phyloP scores from a whole-genome alignment of 2,329 filamentous ascomycete genomes.

The Aspergillus oerlinghausenensis region DNA sequence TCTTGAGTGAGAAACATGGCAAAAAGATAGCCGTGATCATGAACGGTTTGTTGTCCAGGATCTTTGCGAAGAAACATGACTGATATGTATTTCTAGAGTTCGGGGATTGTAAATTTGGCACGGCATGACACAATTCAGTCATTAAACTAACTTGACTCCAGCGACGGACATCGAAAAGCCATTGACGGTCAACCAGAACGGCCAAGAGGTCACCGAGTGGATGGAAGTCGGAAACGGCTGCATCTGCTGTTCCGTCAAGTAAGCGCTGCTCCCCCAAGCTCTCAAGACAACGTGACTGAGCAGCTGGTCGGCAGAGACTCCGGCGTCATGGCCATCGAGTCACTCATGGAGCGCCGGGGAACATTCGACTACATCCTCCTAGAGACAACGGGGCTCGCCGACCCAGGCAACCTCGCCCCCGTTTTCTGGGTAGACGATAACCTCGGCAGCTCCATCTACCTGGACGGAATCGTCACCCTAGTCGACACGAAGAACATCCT shows the following conservation, averaged over 20 bases:
- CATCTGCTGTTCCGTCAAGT: conserved; percentile 97
- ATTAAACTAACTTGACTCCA: conserved; percentile 31
- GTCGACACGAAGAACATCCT: conserved; percentile 94
- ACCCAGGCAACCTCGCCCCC: conserved; percentile 91
- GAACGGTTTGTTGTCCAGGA: conserved; percentile 59
- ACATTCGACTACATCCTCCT: conserved; percentile 96
- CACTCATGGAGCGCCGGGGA: conserved; percentile 87
- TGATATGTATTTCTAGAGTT: conserved; percentile 55
- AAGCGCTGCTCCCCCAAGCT: conserved; percentile 13
- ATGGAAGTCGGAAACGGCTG: conserved; percentile 94
- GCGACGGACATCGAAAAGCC: conserved; percentile 94
- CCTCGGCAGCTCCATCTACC: conserved; percentile 88
- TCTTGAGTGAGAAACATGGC: conserved; percentile 88
- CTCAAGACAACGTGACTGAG: background rate
- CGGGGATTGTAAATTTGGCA: conserved; percentile 63
- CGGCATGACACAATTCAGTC: background rate
- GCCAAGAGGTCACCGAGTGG: conserved; percentile 85
- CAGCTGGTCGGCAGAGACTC: conserved; percentile 59
- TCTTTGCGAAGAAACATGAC: background rate
- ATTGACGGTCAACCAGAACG: conserved; percentile 80
- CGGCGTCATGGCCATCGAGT: conserved; percentile 91
- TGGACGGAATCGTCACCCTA: conserved; percentile 93
- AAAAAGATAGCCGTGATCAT: conserved; percentile 98
- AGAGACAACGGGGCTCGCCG: conserved; percentile 91
- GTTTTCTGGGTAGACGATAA: conserved; percentile 98